Base-by-base conservation (phyloP, 129 eudicot genomes). In the Saposhnikovia divaricata region DNA sequence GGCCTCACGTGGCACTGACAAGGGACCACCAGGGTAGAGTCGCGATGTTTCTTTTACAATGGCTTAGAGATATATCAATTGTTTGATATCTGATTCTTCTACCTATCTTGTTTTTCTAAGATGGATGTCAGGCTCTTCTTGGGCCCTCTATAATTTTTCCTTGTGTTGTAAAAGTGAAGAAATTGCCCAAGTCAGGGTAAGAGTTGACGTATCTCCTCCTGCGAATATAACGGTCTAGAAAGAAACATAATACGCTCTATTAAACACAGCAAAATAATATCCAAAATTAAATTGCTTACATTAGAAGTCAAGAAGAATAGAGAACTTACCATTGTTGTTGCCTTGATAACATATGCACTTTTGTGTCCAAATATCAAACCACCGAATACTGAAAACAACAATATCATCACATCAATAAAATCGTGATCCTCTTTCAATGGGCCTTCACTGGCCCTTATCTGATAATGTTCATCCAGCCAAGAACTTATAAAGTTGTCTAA, bases 401-500 rank as follows among this genome's bases (percentile, higher is more conserved):
- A 23, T 68, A 83, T 10, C 74, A 75, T 79, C 13, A 71, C 77
- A 55, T 75, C 83, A 11, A 80, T 74, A 53, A 80, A 76, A 48
- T 84, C 84, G 23, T 55, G 40, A 2, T 27, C 23, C 55, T 43
- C 39, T 43, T 27, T 82, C 16, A 25, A 46, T 28, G 9, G 78
- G 21, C 70, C 66, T 23, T 11, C 0, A 37, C 6, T 42, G 19
- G 77, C 57, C 57, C 77, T 77, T 15, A 19, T 46, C 15, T 45
- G 63, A 14, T 48, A 13, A 48, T 80, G 83, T 66, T 80, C 81
- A 31, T 84, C 78, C n/a, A 84, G 43, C 83, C 83, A 80, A 2
- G 68, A 47, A 15, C 34, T 72, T 2, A 80, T 31, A 5, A 84
- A 19, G 15, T 1, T 18, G 18, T 84, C 84, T 43, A 84, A 43